phyloP scores from a whole-genome alignment of 1,284 basidiomycete genomes.

The Irpex sp. region DNA sequence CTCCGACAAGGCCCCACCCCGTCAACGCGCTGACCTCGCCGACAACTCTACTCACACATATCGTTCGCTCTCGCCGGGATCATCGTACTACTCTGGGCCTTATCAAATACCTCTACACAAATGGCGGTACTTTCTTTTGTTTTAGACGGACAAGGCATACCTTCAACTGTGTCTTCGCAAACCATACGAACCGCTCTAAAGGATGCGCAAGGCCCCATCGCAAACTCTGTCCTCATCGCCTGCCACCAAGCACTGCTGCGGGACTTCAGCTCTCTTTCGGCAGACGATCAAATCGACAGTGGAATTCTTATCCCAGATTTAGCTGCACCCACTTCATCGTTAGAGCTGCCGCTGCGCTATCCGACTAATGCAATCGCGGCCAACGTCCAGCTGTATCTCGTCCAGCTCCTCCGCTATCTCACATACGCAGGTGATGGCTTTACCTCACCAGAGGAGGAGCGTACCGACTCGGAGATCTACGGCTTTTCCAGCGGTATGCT shows the following conservation, averaged over 20 bases:
- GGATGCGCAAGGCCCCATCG: constrained; percentile 35
- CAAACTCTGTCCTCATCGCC: constrained; percentile 41
- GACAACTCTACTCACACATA: background rate
- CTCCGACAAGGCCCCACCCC: too few relatives aligned
- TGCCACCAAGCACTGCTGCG: constrained; percentile 46
- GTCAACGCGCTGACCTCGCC: background rate
- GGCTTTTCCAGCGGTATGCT: constrained; percentile 64
- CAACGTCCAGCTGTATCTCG: constrained; percentile 44
- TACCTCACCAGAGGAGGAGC: constrained; percentile 14
- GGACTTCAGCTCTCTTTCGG: constrained; percentile 44
- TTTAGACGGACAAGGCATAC: constrained; percentile 54
- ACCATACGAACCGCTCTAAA: constrained; percentile 36
- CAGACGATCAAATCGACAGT: constrained; percentile 29
- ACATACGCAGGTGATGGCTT: constrained; percentile 7
- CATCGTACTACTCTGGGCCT: too few relatives aligned
- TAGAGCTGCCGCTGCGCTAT: constrained; percentile 33
- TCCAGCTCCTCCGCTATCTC: constrained; percentile 53
- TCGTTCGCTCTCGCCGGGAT: background rate
- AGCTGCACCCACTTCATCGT: constrained; percentile 31
- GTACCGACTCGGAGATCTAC: constrained; percentile 41
- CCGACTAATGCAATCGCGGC: constrained; percentile 47
- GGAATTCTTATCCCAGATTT: constrained; percentile 44
- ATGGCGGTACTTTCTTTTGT: constrained; percentile 28
- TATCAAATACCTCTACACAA: background rate
- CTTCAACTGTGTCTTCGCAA: constrained; percentile 29